These are phyloP conservation scores for Trametes sanguinea DNA, from an alignment of 768 basidiomycete genomes.

Conservation along the genomic window DNA sequence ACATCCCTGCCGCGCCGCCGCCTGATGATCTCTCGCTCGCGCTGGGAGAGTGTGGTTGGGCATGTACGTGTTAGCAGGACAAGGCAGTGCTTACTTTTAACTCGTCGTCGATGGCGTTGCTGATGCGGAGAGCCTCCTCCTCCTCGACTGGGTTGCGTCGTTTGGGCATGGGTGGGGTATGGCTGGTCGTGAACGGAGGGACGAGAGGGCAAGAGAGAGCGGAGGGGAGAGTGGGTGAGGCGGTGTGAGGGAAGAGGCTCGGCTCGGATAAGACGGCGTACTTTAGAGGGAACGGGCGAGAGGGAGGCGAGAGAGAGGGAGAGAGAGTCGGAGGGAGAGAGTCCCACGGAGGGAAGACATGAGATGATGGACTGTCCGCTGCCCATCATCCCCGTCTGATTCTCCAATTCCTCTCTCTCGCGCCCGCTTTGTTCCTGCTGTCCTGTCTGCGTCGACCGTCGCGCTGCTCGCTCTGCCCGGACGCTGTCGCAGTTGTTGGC, in stretches of 20 bases:
- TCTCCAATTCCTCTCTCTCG: not conserved
- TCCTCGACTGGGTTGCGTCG: slow-evolving; percentile 17
- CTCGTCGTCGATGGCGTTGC: slow-evolving; percentile 29
- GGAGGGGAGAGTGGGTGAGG: not conserved
- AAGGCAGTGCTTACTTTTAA: slow-evolving; percentile 19
- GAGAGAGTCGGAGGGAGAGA: not conserved
- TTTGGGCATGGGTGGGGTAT: slow-evolving; percentile 12
- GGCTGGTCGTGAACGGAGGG: not conserved
- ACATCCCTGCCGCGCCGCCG: slow-evolving; percentile 25
- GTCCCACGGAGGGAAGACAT: slow-evolving; percentile 11
- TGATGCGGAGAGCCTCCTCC: slow-evolving; percentile 25
- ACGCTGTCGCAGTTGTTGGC: not conserved
- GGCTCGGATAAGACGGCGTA: no score
- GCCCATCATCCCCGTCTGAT: slow-evolving; percentile 4
- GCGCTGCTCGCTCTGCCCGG: not conserved
- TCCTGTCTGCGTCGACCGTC: not conserved
- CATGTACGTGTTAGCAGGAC: not conserved
- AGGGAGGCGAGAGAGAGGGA: not conserved
- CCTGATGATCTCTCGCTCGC: slow-evolving; percentile 29
- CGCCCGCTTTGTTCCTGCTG: not conserved
- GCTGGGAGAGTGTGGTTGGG: slow-evolving; percentile 19
- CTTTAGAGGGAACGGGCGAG: not conserved
- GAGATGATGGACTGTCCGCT: slow-evolving; percentile 11
- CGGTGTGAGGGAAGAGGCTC: no score
- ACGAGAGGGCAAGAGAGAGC: not conserved